Evolutionary conservation across 202 grass and related monocot species (phyloP), one percentile per base, ranked within the genome.

Genomic region (Digitaria exilis): DNA sequence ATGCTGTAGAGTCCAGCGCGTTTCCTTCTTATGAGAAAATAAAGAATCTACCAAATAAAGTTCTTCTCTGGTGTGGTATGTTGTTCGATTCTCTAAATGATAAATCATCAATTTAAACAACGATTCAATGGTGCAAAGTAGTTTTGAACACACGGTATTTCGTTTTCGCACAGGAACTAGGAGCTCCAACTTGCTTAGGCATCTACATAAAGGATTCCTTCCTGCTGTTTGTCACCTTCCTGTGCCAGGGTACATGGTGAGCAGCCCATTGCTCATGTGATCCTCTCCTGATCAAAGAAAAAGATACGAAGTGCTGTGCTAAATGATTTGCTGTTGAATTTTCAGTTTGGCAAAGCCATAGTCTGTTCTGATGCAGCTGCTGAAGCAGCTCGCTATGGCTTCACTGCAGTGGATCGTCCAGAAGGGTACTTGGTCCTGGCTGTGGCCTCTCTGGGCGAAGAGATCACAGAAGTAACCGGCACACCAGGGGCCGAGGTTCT

Each of bases 61-160:
- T 92, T 69, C 91, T 98, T 29, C 87, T 94, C 21, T 96, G 93
- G 93, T 96, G 93, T 96, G 96, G 89, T 95, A 87, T 5, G 95
- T 76, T 45, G 55, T 76, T 51, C 15, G 4, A 7, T 45, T 32
- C 46, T 48, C 39, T 0, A 10, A 42, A 29, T 35, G 6, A 14
- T 55, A 9, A 71, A 29, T 71, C 28, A 12, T 4, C 14, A 29
- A 19, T 21, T 1, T 3, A 29, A 18, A 28, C 6, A n/a, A n/a
- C n/a, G 21, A 11, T 9, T 17, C 13, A 9, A 25, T 75, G 21
- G 50, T n/a, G n/a, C 28, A 19, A 24, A 2, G 3, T 25, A 4
- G 37, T 49, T 2, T 24, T 50, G 51, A 39, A 64, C 4, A 14
- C 15, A 1, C 7, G 6, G 34, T 1, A 15, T 79, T 28, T 31